phyloP scores from a whole-genome alignment of 148 eudicot genomes.

The Nepenthes gracilis region DNA sequence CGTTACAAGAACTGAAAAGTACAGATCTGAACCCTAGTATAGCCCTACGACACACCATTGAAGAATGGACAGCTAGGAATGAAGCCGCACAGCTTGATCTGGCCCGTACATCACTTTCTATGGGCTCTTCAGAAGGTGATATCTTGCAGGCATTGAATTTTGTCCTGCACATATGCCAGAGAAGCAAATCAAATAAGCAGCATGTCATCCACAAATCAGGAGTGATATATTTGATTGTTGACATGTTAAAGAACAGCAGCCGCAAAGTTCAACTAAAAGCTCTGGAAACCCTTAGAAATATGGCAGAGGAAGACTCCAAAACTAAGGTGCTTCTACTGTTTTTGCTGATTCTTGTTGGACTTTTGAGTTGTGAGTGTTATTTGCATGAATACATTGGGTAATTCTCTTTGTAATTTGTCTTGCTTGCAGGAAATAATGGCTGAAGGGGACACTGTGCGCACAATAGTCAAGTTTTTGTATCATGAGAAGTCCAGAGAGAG shows the following conservation, averaged over 20 bases:
- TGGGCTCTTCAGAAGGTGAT: slow-evolving; percentile 42
- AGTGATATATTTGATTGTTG: slow-evolving; percentile 50
- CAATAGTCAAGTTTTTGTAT: slow-evolving; percentile 55
- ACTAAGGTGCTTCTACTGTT: slow-evolving; percentile 49
- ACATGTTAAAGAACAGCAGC: slow-evolving; percentile 51
- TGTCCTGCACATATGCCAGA: slow-evolving; percentile 49
- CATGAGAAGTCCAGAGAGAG: slow-evolving; percentile 63
- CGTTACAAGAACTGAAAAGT: slow-evolving; percentile 45
- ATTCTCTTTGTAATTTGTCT: not conserved
- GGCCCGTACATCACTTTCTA: slow-evolving; percentile 47
- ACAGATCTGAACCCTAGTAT: slow-evolving; percentile 66
- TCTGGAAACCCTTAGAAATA: slow-evolving; percentile 62
- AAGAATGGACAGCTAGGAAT: slow-evolving; percentile 92
- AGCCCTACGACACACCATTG: slow-evolving; percentile 64
- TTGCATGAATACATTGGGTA: too few relatives aligned
- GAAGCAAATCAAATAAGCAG: slow-evolving; percentile 39
- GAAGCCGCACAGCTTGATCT: slow-evolving; percentile 80
- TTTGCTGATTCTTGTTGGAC: not conserved
- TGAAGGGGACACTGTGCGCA: slow-evolving; percentile 71
- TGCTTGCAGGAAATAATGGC: slow-evolving; percentile 69
- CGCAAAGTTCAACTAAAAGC: slow-evolving; percentile 64
- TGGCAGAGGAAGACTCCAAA: slow-evolving; percentile 55
- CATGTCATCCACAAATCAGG: slow-evolving; percentile 42
- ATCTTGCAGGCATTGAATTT: slow-evolving; percentile 49
- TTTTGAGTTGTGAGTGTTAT: not conserved